These are phyloP conservation scores for Silene uniflora DNA, from an alignment of 148 eudicot genomes.

Conservation along the genomic window DNA sequence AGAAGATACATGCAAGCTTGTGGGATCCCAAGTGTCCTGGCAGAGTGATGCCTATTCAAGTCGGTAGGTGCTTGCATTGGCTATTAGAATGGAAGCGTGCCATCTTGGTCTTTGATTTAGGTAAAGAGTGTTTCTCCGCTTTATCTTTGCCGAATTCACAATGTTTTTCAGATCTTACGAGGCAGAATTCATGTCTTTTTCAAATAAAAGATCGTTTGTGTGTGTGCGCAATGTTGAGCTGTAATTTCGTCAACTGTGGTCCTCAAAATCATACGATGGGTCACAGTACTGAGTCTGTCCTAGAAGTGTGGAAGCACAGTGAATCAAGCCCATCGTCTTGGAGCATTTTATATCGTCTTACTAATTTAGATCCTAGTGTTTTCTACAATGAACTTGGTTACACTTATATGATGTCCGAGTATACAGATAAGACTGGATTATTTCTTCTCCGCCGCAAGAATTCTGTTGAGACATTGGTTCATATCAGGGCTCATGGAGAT, in stretches of 20 bases:
- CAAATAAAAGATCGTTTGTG: neutral
- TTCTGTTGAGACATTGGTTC: neutral
- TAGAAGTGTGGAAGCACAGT: neutral
- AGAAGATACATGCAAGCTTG: no score
- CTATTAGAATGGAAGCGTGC: neutral
- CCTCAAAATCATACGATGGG: no score
- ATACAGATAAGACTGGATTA: no score
- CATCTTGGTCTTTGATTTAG: neutral
- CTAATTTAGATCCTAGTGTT: neutral
- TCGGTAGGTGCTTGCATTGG: neutral
- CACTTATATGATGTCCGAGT: no score
- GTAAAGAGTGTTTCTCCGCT: neutral
- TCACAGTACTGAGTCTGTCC: neutral
- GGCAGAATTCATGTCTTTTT: neutral
- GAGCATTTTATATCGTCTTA: neutral
- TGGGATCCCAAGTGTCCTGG: neutral
- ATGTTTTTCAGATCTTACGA: no score
- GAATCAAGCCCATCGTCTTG: neutral
- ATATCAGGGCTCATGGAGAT: neutral
- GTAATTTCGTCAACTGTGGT: neutral
- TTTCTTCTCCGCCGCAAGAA: no score
- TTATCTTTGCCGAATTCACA: neutral
- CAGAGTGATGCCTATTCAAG: neutral
- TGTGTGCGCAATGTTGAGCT: neutral
- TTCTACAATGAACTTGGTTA: neutral